phyloP scores from a whole-genome alignment of 345 rosid species.

The Eucalyptus marginata region DNA sequence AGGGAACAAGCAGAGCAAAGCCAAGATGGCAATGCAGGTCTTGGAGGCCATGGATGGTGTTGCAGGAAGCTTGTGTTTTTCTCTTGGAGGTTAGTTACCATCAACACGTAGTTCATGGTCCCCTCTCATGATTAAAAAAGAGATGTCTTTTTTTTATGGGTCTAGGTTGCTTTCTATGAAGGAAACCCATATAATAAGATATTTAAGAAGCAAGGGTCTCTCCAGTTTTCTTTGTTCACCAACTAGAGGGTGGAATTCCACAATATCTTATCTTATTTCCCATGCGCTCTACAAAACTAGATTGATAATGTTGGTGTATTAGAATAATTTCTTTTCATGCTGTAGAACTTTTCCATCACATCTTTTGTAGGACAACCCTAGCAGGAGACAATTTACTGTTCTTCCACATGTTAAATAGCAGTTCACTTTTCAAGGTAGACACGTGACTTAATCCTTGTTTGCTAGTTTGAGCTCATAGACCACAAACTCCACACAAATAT shows the following conservation, averaged over 20 bases:
- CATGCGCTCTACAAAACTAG: not conserved
- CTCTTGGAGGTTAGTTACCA: slow-evolving; percentile 1
- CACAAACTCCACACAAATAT: not conserved
- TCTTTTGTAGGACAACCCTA: not conserved
- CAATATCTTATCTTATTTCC: not conserved
- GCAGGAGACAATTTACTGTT: not conserved
- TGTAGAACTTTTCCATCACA: not conserved
- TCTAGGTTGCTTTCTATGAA: not conserved
- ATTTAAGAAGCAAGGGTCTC: not conserved
- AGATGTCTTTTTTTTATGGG: not conserved
- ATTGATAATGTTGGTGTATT: not conserved
- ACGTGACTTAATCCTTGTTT: not conserved
- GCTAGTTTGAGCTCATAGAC: not conserved
- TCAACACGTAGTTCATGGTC: not conserved
- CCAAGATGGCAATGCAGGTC: not conserved
- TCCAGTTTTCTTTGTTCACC: not conserved
- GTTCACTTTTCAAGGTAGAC: not conserved
- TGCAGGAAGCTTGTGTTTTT: not conserved
- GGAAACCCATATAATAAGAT: not conserved
- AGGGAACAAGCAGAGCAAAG: slow-evolving; percentile 19
- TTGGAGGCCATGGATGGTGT: slow-evolving; percentile 22
- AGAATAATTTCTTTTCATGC: not conserved
- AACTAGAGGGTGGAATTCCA: not conserved
- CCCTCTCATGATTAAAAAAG: not conserved
- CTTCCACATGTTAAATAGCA: not conserved